Conservation (phyloP, 306 rosid genomes). For the Bauhinia variegata region DNA sequence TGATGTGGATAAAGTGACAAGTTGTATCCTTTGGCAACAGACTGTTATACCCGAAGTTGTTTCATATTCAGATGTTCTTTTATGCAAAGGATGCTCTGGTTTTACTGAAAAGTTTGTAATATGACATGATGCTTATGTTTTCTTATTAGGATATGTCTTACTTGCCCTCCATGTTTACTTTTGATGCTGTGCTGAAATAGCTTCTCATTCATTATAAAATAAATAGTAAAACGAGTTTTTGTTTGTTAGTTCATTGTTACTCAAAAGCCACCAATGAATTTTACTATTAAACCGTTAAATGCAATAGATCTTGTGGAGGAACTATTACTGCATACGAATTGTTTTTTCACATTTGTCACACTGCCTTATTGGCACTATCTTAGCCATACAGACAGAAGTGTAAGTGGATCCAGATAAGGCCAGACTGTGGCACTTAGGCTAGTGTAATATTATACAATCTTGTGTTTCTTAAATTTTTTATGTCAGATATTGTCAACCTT, state of each 20-base stretch:
- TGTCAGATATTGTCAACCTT: conserved; percentile 69
- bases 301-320: too few relatives aligned
- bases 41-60: conserved; percentile 13
- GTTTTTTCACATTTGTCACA: too few relatives aligned
- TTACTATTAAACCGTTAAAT: too few relatives aligned
- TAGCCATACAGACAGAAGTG: too few relatives aligned
- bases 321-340: too few relatives aligned
- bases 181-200: too few relatives aligned
- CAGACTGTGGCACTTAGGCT: background rate
- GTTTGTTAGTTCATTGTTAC: too few relatives aligned
- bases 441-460: background rate
- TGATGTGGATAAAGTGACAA: conserved; percentile 70
- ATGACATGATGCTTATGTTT: background rate
- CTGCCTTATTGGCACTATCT: too few relatives aligned
- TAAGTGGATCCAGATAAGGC: background rate
- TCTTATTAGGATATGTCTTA: conserved; percentile 21
- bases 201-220: too few relatives aligned
- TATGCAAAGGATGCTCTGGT: background rate
- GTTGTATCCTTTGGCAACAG: conserved; percentile 70
- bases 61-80: background rate
- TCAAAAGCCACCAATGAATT: too few relatives aligned
- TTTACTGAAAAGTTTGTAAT: background rate
- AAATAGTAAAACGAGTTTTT: too few relatives aligned
- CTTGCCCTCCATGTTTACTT: conserved; percentile 1
- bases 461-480: conserved; percentile 50